phyloP scores from a whole-genome alignment of 306 rosid genomes.

The Begonia loranthoides region DNA sequence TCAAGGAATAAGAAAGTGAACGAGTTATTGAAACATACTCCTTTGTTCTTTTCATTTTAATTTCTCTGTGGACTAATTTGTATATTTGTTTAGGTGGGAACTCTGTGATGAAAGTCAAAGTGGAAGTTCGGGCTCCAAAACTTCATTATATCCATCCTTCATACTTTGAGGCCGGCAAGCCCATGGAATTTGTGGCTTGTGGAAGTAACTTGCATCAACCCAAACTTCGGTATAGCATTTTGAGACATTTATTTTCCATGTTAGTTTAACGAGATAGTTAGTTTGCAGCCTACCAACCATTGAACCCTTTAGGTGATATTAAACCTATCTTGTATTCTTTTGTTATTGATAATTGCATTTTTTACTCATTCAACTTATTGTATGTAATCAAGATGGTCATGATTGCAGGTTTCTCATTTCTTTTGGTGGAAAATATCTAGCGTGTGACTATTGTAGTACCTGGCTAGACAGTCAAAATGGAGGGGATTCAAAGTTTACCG shows the following conservation, averaged over 20 bases:
- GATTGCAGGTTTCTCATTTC: slow-evolving; percentile 84
- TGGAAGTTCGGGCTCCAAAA: slow-evolving; percentile 53
- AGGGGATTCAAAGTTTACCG: slow-evolving; percentile 29
- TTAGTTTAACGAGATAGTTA: too few relatives aligned
- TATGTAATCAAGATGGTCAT: slow-evolving; percentile 11
- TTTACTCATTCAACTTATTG: not conserved
- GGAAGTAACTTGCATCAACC: slow-evolving; percentile 80
- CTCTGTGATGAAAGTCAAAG: slow-evolving; percentile 43
- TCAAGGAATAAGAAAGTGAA: too few relatives aligned
- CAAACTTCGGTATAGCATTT: slow-evolving; percentile 51
- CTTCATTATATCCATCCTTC: slow-evolving; percentile 86
- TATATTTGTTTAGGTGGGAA: slow-evolving; percentile 35
- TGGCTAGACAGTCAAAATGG: slow-evolving; percentile 27
- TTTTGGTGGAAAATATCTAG: slow-evolving; percentile 75
- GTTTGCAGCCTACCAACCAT: too few relatives aligned
- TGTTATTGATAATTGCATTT: too few relatives aligned
- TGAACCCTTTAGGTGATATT: too few relatives aligned
- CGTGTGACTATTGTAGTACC: slow-evolving; percentile 25
- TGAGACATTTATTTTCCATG: too few relatives aligned
- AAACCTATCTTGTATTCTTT: too few relatives aligned
- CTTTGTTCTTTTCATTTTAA: not conserved
- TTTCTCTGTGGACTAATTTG: slow-evolving; percentile 4
- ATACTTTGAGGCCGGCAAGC: slow-evolving; percentile 90
- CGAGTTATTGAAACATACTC: too few relatives aligned
- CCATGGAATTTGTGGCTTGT: slow-evolving; percentile 90